Percentiles rank a stretch among this genome's conserved stretches.
Conservation (phyloP, 2,329 filamentous ascomycete species). For the Aspergillus carbonarius region DNA sequence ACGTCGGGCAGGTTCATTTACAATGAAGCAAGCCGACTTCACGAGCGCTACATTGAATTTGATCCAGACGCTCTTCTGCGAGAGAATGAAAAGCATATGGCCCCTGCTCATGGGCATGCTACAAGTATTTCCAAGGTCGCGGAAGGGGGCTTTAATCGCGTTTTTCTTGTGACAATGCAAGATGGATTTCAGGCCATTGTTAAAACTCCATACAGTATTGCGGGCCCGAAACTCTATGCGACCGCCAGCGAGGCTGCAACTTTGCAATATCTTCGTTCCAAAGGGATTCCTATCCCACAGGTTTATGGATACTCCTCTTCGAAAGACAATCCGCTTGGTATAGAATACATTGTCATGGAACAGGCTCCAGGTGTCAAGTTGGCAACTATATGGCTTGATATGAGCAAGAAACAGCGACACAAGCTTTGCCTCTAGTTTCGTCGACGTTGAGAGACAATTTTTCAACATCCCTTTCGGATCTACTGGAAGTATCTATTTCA, state of each 20-base stretch:
- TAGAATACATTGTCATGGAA: conserved; percentile 27
- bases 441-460: conserved; percentile 21
- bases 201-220: conserved; percentile 14
- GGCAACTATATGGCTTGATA: conserved; percentile 20
- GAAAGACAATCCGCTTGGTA: conserved; percentile 21
- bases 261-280: conserved; percentile 19
- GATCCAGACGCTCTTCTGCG: conserved; percentile 13
- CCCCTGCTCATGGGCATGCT: conserved; percentile 13
- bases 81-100: conserved; percentile 14
- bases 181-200: conserved; percentile 16
- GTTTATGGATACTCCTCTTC: conserved; percentile 25
- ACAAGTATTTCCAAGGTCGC: conserved; percentile 3
- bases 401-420: conserved; percentile 18
- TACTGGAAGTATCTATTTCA: conserved; percentile 24
- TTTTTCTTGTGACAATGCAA: conserved; percentile 13
- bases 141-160: conserved; percentile 9
- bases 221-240: conserved; percentile 13
- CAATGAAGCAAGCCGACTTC: conserved; percentile 17
- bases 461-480: conserved; percentile 19
- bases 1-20: conserved; percentile 9
- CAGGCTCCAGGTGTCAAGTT: conserved; percentile 19
- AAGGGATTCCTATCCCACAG: conserved; percentile 20
- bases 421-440: conserved; percentile 21
- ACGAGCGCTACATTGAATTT: conserved; percentile 19
- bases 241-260: conserved; percentile 29